phyloP scores from a whole-genome alignment of 306 rosid genomes.

The Ziziphus jujuba region DNA sequence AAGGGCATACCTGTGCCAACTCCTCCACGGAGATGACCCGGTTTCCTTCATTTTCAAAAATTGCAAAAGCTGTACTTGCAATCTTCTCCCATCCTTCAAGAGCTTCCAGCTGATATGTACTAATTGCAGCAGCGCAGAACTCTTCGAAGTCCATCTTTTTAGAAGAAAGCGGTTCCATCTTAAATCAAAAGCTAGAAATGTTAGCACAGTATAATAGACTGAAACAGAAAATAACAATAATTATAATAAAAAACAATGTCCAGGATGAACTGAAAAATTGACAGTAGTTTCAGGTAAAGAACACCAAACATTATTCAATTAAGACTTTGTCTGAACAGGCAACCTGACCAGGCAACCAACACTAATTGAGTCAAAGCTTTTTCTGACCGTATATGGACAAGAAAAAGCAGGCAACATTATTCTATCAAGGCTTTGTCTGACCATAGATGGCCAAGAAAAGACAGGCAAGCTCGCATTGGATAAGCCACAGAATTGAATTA shows the following conservation, averaged over 20 bases:
- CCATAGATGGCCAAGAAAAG: too few relatives aligned
- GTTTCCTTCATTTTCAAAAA: slow-evolving; percentile 77
- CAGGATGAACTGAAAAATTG: too few relatives aligned
- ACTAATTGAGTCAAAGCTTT: too few relatives aligned
- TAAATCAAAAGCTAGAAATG: slow-evolving; percentile 25
- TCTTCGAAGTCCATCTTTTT: slow-evolving; percentile 83
- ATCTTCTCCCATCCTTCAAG: slow-evolving; percentile 81
- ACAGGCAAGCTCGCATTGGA: too few relatives aligned
- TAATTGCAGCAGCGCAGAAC: slow-evolving; percentile 89
- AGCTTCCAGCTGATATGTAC: slow-evolving; percentile 88
- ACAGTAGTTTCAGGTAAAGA: too few relatives aligned
- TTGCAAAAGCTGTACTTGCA: slow-evolving; percentile 62
- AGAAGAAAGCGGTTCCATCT: slow-evolving; percentile 81
- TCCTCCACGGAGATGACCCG: slow-evolving; percentile 75
- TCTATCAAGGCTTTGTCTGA: too few relatives aligned
- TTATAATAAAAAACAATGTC: background rate
- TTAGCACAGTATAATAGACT: slow-evolving; percentile 10
- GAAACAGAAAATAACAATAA: background rate
- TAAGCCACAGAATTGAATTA: too few relatives aligned
- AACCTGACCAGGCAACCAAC: too few relatives aligned
- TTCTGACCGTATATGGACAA: too few relatives aligned
- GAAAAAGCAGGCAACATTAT: too few relatives aligned
- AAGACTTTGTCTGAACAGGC: too few relatives aligned
- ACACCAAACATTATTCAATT: too few relatives aligned
- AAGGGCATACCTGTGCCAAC: slow-evolving; percentile 75